A percentile compares a stretch with the other conserved stretches of the same genome.
These are phyloP conservation scores for Chaetomium sp. DNA, from an alignment of 2,329 filamentous ascomycete genomes.

Conservation along the genomic window DNA sequence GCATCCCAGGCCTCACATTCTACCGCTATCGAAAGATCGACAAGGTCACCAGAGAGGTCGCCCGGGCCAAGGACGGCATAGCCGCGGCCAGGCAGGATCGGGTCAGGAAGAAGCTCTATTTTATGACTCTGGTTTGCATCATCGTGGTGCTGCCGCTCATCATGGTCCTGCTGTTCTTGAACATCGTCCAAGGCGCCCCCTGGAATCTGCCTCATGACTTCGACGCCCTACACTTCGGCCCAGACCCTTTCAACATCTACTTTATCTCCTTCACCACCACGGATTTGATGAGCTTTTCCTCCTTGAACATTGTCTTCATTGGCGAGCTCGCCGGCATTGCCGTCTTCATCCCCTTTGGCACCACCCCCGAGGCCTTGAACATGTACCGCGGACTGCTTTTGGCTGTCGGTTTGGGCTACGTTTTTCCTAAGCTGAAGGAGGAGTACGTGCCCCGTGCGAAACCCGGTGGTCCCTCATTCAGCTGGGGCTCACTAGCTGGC, in stretches of 20 bases:
- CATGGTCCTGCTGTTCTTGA: slow-evolving; percentile 45
- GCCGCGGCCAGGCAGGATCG: slow-evolving; percentile 50
- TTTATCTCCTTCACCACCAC: slow-evolving; percentile 51
- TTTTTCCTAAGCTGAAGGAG: slow-evolving; percentile 47
- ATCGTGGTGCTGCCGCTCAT: slow-evolving; percentile 55
- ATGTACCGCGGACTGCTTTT: slow-evolving; percentile 49
- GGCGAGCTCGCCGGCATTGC: slow-evolving; percentile 50
- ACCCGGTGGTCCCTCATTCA: slow-evolving; percentile 4
- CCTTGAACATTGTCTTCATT: slow-evolving; percentile 53
- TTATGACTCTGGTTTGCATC: slow-evolving; percentile 56
- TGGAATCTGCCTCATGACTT: slow-evolving; percentile 47
- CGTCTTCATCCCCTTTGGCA: slow-evolving; percentile 59
- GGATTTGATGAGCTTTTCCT: slow-evolving; percentile 43
- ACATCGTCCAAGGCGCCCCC: slow-evolving; percentile 42
- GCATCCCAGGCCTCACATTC: slow-evolving; percentile 49
- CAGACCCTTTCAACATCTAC: slow-evolving; percentile 48
- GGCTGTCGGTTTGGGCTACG: slow-evolving; percentile 45
- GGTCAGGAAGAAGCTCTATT: slow-evolving; percentile 56
- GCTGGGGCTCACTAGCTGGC: slow-evolving; percentile 27
- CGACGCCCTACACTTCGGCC: slow-evolving; percentile 44
- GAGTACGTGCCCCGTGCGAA: slow-evolving; percentile 37
- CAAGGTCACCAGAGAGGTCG: slow-evolving; percentile 44
- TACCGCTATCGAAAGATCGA: slow-evolving; percentile 52
- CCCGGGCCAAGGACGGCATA: slow-evolving; percentile 44
- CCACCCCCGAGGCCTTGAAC: slow-evolving; percentile 56